Evolutionary conservation across 179 eudicot genomes (phyloP).

Genomic region (Heliamphora pulchella): DNA sequence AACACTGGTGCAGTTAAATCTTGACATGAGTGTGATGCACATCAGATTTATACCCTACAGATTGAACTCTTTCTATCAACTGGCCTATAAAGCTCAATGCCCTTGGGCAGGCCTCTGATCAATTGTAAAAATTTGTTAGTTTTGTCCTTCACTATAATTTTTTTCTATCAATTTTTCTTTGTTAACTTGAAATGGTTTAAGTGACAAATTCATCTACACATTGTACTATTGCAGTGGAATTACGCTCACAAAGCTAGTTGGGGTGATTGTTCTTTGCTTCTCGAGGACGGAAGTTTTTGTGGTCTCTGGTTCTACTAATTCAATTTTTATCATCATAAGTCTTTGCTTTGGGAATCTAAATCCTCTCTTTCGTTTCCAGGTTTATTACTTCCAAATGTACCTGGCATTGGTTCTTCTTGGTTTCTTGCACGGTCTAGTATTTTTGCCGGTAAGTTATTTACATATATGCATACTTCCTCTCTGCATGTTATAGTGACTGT

Average conservation of each 20-base stretch:
- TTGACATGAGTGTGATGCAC: neutral
- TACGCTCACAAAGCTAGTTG: constrained; percentile 91
- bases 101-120: neutral
- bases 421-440: constrained; percentile 88
- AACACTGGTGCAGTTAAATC: neutral
- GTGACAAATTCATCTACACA: constrained; percentile 1
- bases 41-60: neutral
- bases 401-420: constrained; percentile 91
- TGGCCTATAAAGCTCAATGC: neutral
- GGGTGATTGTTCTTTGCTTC: constrained; percentile 90
- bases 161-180: neutral
- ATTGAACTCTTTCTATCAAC: neutral
- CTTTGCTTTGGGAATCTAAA: neutral
- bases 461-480: neutral
- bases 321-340: neutral
- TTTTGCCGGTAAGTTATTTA: constrained; percentile 79
- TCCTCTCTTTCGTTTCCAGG: constrained; percentile 39
- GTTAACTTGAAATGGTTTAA: neutral
- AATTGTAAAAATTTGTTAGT: neutral
- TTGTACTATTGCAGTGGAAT: constrained; percentile 69
- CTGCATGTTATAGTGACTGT: neutral
- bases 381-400: constrained; percentile 95
- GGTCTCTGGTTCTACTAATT: constrained; percentile 36
- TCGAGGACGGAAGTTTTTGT: constrained; percentile 93
- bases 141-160: neutral